Conservation (phyloP, 2,329 filamentous ascomycete genomes). For the Paracorniculantispora psalliotae region DNA sequence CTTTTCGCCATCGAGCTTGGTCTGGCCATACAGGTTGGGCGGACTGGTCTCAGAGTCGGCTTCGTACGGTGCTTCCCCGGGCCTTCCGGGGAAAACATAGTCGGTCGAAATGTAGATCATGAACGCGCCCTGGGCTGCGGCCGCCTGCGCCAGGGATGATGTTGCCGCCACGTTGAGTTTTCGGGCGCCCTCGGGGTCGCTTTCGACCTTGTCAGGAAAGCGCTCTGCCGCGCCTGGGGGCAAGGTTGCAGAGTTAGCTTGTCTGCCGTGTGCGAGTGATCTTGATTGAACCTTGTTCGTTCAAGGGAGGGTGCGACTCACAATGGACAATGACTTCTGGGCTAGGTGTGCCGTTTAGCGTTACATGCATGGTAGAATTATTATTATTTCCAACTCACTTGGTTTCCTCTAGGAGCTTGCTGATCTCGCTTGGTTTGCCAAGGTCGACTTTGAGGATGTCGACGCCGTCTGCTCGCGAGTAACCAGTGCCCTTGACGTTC, state of each 20-base stretch:
- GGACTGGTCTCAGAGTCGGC: constrained; percentile 58
- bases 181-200: constrained; percentile 69
- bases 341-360: constrained; percentile 34
- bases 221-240: constrained; percentile 73
- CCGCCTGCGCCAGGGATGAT: constrained; percentile 58
- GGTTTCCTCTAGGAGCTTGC: constrained; percentile 45
- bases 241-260: neutral
- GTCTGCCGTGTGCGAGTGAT: neutral
- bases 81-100: constrained; percentile 69
- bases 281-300: neutral
- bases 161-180: constrained; percentile 72
- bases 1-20: constrained; percentile 54
- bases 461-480: constrained; percentile 66
- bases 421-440: constrained; percentile 40
- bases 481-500: constrained; percentile 67
- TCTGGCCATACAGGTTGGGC: constrained; percentile 69
- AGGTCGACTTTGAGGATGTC: constrained; percentile 59
- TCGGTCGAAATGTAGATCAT: constrained; percentile 79
- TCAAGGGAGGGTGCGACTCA: constrained; percentile 35
- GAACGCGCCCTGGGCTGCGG: constrained; percentile 55
- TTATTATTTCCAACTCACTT: constrained; percentile 41
- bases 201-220: constrained; percentile 80
- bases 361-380: neutral
- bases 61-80: constrained; percentile 81
- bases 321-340: constrained; percentile 79